Conservation (phyloP, 495 filamentous ascomycete genomes). For the Aspergillus asperescens region DNA sequence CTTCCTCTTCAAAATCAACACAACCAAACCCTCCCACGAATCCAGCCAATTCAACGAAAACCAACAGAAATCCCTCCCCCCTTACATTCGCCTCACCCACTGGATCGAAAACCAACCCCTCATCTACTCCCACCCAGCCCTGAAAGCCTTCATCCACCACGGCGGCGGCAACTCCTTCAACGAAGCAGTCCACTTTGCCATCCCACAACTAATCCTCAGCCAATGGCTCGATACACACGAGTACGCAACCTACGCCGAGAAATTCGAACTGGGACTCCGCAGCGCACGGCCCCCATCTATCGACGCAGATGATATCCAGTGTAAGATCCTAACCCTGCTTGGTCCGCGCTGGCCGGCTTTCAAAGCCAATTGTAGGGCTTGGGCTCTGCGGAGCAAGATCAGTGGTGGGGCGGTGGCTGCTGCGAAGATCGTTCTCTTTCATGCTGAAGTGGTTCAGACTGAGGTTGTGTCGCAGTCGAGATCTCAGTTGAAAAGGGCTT, state of each 20-base stretch:
- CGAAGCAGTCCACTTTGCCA: neutral
- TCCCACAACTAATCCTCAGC: neutral
- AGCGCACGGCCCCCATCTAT: neutral
- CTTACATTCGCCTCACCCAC: neutral
- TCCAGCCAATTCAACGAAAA: too few species aligned
- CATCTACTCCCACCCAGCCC: neutral
- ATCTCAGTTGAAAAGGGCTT: neutral
- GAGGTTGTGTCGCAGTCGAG: neutral
- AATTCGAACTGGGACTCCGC: neutral
- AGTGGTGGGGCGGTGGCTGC: neutral
- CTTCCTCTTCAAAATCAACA: neutral
- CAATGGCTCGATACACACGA: neutral
- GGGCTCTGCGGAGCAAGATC: neutral
- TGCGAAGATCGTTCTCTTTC: neutral
- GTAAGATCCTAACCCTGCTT: neutral
- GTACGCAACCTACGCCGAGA: neutral
- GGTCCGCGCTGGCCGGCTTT: neutral
- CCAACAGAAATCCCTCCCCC: neutral
- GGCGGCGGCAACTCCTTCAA: neutral
- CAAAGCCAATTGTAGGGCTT: neutral
- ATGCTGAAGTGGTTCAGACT: neutral
- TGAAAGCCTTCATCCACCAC: neutral
- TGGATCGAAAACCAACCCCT: neutral
- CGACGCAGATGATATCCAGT: neutral
- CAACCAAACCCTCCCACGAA: too few species aligned